phyloP scores from a whole-genome alignment of 352 stramenopile species.

The Globisporangium uncinulatum region DNA sequence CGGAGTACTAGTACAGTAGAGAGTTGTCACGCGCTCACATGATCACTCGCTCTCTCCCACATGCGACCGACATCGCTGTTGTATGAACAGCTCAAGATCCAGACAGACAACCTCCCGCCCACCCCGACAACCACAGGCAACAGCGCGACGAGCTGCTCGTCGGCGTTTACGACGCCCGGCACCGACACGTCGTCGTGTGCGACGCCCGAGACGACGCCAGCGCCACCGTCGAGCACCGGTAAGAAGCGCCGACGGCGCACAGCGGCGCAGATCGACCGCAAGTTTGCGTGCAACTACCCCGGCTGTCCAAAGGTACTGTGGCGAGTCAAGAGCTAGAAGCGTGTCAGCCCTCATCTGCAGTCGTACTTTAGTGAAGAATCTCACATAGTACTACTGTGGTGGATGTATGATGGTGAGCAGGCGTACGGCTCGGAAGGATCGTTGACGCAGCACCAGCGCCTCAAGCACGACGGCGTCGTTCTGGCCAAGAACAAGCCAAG shows the following conservation, averaged over 20 bases:
- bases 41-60: background rate
- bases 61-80: background rate
- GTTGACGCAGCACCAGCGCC: constrained; percentile 69
- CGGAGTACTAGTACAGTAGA: too few species aligned
- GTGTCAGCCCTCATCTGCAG: too few species aligned
- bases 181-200: constrained; percentile 11
- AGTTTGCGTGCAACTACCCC: constrained; percentile 56
- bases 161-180: constrained; percentile 10
- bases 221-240: constrained; percentile 32
- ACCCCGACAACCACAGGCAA: constrained; percentile 9
- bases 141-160: constrained; percentile 15
- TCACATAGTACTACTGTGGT: too few species aligned
- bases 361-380: too few species aligned
- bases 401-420: constrained; percentile 13
- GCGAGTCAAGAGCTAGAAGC: too few species aligned
- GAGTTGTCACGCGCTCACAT: too few species aligned
- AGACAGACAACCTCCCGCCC: constrained; percentile 37
- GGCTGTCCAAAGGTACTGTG: constrained; percentile 58
- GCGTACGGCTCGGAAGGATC: constrained; percentile 79
- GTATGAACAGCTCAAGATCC: constrained; percentile 40
- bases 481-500: constrained; percentile 20
- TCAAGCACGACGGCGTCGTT: constrained; percentile 46
- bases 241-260: constrained; percentile 74
- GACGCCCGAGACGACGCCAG: constrained; percentile 26
- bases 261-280: constrained; percentile 78